phyloP scores from a whole-genome alignment of 2,329 filamentous ascomycete genomes.

The Exophiala oligosperma region DNA sequence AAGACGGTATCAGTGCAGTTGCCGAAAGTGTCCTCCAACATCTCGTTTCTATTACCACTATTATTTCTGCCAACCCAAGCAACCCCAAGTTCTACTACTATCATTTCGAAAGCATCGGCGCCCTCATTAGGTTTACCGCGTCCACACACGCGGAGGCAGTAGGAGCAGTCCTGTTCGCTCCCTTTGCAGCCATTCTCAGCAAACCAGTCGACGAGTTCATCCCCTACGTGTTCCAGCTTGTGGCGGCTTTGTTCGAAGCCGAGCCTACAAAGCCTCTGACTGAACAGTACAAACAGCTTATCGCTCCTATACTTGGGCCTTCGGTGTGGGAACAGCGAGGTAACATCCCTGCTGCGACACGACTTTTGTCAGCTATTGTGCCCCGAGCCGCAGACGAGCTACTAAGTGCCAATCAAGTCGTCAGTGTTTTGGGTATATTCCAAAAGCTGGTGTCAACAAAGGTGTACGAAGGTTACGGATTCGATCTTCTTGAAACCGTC shows the following conservation, averaged over 20 bases:
- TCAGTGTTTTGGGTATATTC: conserved; percentile 91
- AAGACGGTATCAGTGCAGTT: conserved; percentile 73
- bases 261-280: conserved; percentile 78
- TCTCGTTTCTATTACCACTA: conserved; percentile 82
- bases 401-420: conserved; percentile 74
- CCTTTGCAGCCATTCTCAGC: conserved; percentile 76
- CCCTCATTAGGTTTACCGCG: conserved; percentile 72
- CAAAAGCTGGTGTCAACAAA: conserved; percentile 82
- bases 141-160: conserved; percentile 67
- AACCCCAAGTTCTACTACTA: conserved; percentile 99
- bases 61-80: conserved; percentile 92
- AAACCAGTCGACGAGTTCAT: conserved; percentile 91
- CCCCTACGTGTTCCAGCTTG: conserved; percentile 94
- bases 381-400: conserved; percentile 73
- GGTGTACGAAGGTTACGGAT: conserved; percentile 80
- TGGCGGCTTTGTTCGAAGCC: conserved; percentile 84
- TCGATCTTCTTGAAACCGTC: conserved; percentile 84
- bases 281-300: conserved; percentile 74
- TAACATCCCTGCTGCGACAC: conserved; percentile 87
- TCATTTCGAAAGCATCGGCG: conserved; percentile 92
- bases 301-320: conserved; percentile 77
- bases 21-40: conserved; percentile 78
- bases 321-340: conserved; percentile 86
- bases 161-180: conserved; percentile 75
- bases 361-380: conserved; percentile 81